Evolutionary conservation across 2,329 filamentous ascomycete species (phyloP).

Genomic region (Phialophora tarda): DNA sequence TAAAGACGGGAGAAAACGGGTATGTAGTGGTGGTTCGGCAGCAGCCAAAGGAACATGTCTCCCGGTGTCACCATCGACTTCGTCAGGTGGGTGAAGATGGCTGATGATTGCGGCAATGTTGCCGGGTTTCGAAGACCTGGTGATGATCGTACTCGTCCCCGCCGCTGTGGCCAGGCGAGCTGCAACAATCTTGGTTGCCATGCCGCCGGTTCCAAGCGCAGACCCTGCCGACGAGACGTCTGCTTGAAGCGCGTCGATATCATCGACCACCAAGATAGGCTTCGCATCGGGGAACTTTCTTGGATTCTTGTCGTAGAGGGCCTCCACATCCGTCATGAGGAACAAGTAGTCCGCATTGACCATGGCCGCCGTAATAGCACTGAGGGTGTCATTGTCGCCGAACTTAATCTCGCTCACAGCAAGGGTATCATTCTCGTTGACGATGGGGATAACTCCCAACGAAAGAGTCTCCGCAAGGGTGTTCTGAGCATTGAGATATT

Average conservation of each 20-base stretch:
- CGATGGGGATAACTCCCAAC: constrained; percentile 96
- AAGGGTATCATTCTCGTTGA: constrained; percentile 98
- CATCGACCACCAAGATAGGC: constrained; percentile 89
- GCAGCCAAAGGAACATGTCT: constrained; percentile 40
- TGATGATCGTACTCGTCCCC: constrained; percentile 94
- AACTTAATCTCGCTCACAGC: constrained; percentile 99
- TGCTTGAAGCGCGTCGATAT: constrained; percentile 79
- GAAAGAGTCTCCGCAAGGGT: constrained; percentile 87
- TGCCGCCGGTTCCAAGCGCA: constrained; percentile 87
- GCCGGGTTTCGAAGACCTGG: constrained; percentile 87
- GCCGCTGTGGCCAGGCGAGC: constrained; percentile 90
- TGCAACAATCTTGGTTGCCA: constrained; percentile 96
- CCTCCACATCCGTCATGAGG: constrained; percentile 98
- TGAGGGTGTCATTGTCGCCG: constrained; percentile 96
- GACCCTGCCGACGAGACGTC: constrained; percentile 93
- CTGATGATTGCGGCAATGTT: constrained; percentile 87
- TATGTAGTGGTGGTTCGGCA: constrained; percentile 73
- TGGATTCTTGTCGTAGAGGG: constrained; percentile 95
- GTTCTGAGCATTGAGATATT: constrained; percentile 96
- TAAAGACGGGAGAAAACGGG: constrained; percentile 83
- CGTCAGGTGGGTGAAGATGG: constrained; percentile 69
- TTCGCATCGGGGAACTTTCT: constrained; percentile 81
- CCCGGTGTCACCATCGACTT: constrained; percentile 32
- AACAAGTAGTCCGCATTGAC: constrained; percentile 96
- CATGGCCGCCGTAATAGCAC: constrained; percentile 95